Base-by-base conservation (phyloP, 2,329 filamentous ascomycete genomes). In the Cercospora sp. region DNA sequence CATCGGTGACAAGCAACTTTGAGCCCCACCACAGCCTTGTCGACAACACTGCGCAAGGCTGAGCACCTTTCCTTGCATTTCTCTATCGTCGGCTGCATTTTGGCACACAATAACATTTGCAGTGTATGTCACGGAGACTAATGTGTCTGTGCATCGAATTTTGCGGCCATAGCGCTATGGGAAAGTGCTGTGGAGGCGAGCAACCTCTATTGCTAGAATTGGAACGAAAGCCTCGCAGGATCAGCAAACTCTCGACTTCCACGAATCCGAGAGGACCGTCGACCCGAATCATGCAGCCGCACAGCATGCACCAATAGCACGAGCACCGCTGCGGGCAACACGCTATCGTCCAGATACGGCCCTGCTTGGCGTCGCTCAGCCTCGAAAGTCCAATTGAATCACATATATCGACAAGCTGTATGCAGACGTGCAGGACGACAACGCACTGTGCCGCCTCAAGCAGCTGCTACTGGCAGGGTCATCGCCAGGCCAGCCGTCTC, bases 391-490 rank as follows among this genome's bases (percentile, higher is more conserved):
- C 60, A 42, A 62, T 28, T 6, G 48, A 28, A 23, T 16, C 5
- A n/a, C 23, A 26, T 10, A 1, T 23, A 28, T 26, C n/a, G 36
- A 18, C 13, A 42, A 20, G 40, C 60, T 62, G 26, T 51, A 62
- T 62, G 60, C 60, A 45, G 42, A 28, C 23, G 5, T 62, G 60
- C 60, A 62, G 40, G 8, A 42, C 5, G n/a, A 51, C 60, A 51
- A 51, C 40, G 60, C 40, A 62, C 60, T 51, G 40, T 51, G 42
- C 60, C 60, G 60, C 60, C 40, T 16, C 5, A 9, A 30, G 16
- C 60, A 62, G 40, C 60, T 62, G 5, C 13, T 8, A 62, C 42
- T 62, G 60, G 60, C 26, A 62, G 60, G 28, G n/a, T 16, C 23
- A 51, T 62, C 45, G 28, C 40, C 40, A 13, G 28, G 16, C 16